A percentile compares a stretch with the other conserved stretches of the same genome.
Conservation (phyloP, 116 monocot species). For the Dioscorea cayenensis region DNA sequence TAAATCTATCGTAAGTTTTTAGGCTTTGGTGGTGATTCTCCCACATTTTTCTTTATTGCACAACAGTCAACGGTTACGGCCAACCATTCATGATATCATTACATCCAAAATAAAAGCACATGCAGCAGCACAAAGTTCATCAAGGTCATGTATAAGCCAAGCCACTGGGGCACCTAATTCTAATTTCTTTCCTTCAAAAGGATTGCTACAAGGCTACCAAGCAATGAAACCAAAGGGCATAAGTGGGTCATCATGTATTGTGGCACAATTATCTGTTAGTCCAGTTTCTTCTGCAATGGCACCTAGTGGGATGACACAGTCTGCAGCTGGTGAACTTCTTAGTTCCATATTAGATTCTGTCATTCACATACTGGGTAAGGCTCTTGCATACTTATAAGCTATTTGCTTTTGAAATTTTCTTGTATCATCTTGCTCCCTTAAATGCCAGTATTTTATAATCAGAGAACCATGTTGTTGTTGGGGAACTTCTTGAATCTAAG, state of each 20-base stretch:
- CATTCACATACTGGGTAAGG: constrained; percentile 70
- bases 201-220: constrained; percentile 33
- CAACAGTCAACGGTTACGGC: constrained; percentile 81
- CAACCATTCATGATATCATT: constrained; percentile 90
- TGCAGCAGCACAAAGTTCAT: constrained; percentile 29
- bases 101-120: constrained; percentile 72
- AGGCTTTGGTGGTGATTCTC: background rate
- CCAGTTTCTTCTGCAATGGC: constrained; percentile 86
- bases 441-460: constrained; percentile 12
- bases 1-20: background rate
- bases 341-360: constrained; percentile 55
- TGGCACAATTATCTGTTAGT: constrained; percentile 53
- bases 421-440: background rate
- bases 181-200: constrained; percentile 42
- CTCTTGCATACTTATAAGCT: background rate
- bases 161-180: constrained; percentile 22
- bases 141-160: constrained; percentile 33
- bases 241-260: constrained; percentile 43
- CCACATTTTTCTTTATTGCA: background rate
- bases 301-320: constrained; percentile 70
- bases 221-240: constrained; percentile 51
- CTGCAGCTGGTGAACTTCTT: constrained; percentile 74
- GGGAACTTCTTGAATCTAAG: constrained; percentile 90
- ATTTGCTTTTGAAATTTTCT: background rate
- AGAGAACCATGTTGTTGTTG: constrained; percentile 94